Evolutionary conservation across 306 rosid species (phyloP), one percentile per base, ranked within the genome.

Genomic region (Amphicarpaea edgeworthii): DNA sequence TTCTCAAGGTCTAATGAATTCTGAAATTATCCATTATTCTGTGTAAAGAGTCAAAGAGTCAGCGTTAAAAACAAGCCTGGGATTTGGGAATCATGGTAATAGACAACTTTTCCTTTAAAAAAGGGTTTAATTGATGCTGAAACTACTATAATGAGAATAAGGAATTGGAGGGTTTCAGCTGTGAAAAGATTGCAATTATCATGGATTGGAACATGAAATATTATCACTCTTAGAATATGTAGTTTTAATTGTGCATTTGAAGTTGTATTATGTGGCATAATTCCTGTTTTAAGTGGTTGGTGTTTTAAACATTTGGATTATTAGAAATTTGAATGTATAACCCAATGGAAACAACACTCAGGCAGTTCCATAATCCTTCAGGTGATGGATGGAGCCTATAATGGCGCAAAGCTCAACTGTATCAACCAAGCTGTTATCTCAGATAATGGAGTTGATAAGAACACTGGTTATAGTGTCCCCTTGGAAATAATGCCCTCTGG

Each of bases 401-500:
- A 90, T 81, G 97, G 95, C 19, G 26, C 85, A 54, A 94, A 88
- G 80, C 93, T 94, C 73, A 82, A 68, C 83, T 62, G 61, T 37
- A 43, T 82, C n/a, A 84, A 87, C 75, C 98, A 94, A 87, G 98
- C 98, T 67, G 69, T 94, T 82, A 87, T 91, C 60, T 94, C 98
- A 5, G 95, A 85, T 20, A 86, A 62, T 26, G 87, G 91, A 72
- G 59, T 38, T 43, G 91, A 88, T 58, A 90, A 88, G 76, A 86
- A 67, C 79, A 81, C 37, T 46, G 93, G 90, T 75, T 82, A 76
- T 50, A 86, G 82, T 59, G 80, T 87, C 87, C 97, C 98, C 77
- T 76, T 94, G 72, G 97, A 92, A 86, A 87, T 90, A 77, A 87
- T 65, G 93, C 96, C 98, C n/a, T 59, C 95, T 15, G 98, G 98